A percentile compares a stretch with the other conserved stretches of the same genome.
phyloP scores from a whole-genome alignment of 768 basidiomycete genomes.

The Lentinula aciculospora region DNA sequence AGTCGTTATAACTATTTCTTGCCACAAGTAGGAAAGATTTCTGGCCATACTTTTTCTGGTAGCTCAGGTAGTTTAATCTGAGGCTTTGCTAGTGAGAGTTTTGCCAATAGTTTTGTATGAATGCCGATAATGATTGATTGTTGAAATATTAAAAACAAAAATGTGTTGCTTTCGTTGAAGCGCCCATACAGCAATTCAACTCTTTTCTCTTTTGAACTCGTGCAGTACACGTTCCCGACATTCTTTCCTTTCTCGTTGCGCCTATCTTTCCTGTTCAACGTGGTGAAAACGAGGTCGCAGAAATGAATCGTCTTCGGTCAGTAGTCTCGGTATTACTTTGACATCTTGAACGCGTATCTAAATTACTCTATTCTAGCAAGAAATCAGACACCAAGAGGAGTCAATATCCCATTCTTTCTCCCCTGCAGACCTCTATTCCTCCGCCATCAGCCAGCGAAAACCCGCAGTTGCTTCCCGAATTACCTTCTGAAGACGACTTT shows the following conservation, averaged over 20 bases:
- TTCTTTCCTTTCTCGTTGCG: slow-evolving; percentile 22
- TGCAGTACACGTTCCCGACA: slow-evolving; percentile 67
- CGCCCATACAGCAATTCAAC: background rate
- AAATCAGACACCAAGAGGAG: slow-evolving; percentile 65
- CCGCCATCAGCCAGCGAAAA: slow-evolving; percentile 20
- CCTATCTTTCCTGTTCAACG: slow-evolving; percentile 41
- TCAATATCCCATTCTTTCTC: slow-evolving; percentile 28
- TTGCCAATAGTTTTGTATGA: no score
- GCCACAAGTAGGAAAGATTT: no score
- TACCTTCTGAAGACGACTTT: slow-evolving; percentile 72
- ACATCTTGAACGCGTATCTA: slow-evolving; percentile 9
- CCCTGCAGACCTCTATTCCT: slow-evolving; percentile 13
- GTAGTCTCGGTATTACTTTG: slow-evolving; percentile 18
- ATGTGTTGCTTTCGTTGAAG: background rate
- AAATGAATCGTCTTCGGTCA: slow-evolving; percentile 83
- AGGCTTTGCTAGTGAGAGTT: no score
- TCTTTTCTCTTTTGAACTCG: slow-evolving; percentile 37
- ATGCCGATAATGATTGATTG: no score
- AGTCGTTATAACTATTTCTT: no score
- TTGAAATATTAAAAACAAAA: background rate
- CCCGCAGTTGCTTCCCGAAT: slow-evolving; percentile 40
- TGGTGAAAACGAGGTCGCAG: slow-evolving; percentile 59
- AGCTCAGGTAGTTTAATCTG: no score
- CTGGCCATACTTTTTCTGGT: no score
- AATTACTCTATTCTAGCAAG: slow-evolving; percentile 44